These are phyloP conservation scores for Cornus florida DNA, from an alignment of 148 eudicot species.

Conservation along the genomic window DNA sequence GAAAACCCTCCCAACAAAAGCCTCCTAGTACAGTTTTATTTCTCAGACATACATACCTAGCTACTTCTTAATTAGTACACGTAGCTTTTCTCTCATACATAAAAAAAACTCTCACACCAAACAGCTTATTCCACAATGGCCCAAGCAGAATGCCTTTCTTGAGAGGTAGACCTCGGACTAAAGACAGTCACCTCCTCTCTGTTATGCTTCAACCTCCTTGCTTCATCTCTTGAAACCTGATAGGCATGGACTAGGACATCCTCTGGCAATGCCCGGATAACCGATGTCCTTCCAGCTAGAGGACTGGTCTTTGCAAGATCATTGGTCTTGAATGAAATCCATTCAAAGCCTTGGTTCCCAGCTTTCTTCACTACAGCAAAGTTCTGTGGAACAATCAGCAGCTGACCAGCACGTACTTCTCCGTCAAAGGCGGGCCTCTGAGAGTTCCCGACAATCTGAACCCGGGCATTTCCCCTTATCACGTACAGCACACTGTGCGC, in stretches of 20 bases:
- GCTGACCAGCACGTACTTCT: slow-evolving; percentile 2
- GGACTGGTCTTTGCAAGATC: background rate
- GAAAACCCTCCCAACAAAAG: no score
- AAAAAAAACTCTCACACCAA: no score
- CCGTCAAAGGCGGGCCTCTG: background rate
- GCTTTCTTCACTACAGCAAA: no score
- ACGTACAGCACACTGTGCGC: slow-evolving; percentile 11
- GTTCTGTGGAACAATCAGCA: background rate
- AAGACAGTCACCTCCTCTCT: slow-evolving; percentile 2
- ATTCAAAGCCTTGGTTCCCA: no score
- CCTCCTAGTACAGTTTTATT: no score
- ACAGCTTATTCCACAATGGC: no score
- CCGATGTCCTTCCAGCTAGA: slow-evolving; percentile 5
- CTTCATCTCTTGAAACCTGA: slow-evolving; percentile 1
- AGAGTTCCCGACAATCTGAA: background rate
- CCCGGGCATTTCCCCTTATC: background rate
- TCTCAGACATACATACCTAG: no score
- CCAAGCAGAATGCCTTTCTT: no score
- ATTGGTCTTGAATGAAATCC: background rate
- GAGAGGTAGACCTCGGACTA: background rate
- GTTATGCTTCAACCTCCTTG: slow-evolving; percentile 1
- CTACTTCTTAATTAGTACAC: no score
- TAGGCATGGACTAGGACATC: background rate
- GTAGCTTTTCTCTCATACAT: no score
- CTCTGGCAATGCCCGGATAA: background rate